These are phyloP conservation scores for Escovopsis sp. DNA, from an alignment of 2,329 filamentous ascomycete species.

Conservation along the genomic window DNA sequence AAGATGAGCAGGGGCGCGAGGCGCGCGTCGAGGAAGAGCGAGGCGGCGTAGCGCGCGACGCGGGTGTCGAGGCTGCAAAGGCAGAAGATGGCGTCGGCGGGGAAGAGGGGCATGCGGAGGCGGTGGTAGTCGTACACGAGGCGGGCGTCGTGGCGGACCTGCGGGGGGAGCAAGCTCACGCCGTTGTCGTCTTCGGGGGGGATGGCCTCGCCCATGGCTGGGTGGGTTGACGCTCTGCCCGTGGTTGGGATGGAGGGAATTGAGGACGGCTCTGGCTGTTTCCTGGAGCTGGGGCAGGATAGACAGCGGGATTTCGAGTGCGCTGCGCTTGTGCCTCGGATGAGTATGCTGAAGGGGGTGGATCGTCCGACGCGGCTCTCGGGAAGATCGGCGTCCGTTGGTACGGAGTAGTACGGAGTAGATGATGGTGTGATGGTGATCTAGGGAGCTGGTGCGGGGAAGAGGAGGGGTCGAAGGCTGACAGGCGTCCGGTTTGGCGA, in stretches of 20 bases:
- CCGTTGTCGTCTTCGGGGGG: too few species aligned
- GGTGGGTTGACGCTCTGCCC: too few species aligned
- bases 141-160: conserved; percentile 16
- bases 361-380: background rate
- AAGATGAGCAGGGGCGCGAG: conserved; percentile 25
- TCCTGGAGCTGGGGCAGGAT: too few species aligned
- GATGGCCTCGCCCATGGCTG: too few species aligned
- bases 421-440: background rate
- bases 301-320: too few species aligned
- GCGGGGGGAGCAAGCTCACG: background rate
- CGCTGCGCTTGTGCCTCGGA: too few species aligned
- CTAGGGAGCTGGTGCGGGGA: background rate
- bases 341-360: too few species aligned
- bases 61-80: conserved; percentile 31
- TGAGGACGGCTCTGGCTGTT: too few species aligned
- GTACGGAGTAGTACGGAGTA: too few species aligned
- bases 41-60: conserved; percentile 25
- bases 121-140: conserved; percentile 29
- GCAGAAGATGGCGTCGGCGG: conserved; percentile 28
- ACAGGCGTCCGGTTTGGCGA: too few species aligned
- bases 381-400: background rate
- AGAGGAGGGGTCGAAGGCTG: too few species aligned
- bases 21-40: conserved; percentile 25
- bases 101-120: conserved; percentile 19
- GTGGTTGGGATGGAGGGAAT: too few species aligned